Evolutionary conservation across 2,329 filamentous ascomycete species (phyloP).

Genomic region (Cladosporium cucumerinum): DNA sequence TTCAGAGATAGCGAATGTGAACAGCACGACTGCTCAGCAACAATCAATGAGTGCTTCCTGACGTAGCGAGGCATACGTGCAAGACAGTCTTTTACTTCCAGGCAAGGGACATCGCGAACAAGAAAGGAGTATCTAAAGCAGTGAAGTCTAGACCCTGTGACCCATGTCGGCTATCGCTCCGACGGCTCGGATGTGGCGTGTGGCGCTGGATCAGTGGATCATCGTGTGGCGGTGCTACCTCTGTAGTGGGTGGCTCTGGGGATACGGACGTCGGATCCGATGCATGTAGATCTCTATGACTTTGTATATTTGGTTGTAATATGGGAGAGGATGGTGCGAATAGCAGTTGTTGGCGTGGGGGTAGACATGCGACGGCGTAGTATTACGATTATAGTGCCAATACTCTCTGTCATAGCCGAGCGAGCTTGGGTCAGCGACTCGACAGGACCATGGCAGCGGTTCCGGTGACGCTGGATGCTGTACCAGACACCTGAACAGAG

Average conservation of each 20-base stretch:
- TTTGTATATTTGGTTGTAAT: not conserved
- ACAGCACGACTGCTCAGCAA: not conserved
- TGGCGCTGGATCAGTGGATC: not conserved
- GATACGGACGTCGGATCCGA: not conserved
- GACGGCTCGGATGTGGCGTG: not conserved
- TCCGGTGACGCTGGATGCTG: not conserved
- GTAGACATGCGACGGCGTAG: not conserved
- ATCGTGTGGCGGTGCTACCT: constrained; percentile 1
- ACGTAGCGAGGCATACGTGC: no score
- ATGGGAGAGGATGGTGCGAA: not conserved
- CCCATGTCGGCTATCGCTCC: constrained; percentile 6
- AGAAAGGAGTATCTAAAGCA: not conserved
- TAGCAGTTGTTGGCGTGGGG: not conserved
- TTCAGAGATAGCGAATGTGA: not conserved
- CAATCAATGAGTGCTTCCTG: no score
- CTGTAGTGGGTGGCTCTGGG: not conserved
- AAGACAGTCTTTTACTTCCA: no score
- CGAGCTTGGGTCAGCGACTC: not conserved
- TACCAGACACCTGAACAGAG: not conserved
- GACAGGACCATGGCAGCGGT: not conserved
- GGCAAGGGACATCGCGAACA: not conserved
- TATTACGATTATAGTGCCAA: not conserved
- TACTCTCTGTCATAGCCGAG: not conserved
- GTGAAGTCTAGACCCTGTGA: constrained; percentile 6
- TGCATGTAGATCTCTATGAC: not conserved